Evolutionary conservation across 495 filamentous ascomycete genomes (phyloP).

Genomic region (Stereocaulon alpinum): DNA sequence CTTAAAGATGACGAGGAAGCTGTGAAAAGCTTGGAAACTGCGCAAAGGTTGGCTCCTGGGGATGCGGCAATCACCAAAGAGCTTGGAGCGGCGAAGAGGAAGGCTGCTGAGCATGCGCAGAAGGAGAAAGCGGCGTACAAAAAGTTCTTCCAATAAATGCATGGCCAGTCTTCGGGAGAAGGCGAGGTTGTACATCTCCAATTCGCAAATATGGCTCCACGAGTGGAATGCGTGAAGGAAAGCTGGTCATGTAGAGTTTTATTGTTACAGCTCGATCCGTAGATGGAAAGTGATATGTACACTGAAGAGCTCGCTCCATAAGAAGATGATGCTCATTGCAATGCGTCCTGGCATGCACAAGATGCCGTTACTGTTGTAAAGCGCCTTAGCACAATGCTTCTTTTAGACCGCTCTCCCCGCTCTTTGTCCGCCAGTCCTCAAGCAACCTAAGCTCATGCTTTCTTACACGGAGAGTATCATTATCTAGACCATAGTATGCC

Average conservation of each 20-base stretch:
- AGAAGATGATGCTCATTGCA: background rate
- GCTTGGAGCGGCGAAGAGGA: slow-evolving; percentile 64
- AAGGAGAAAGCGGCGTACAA: slow-evolving; percentile 84
- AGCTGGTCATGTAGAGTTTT: background rate
- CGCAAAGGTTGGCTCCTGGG: slow-evolving; percentile 59
- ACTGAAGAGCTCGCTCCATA: background rate
- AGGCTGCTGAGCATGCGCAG: slow-evolving; percentile 56
- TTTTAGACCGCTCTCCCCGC: background rate
- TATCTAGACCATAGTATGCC: too few relatives aligned
- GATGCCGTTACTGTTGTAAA: background rate
- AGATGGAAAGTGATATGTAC: slow-evolving; percentile 3
- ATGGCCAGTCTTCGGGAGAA: background rate
- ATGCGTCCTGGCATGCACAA: background rate
- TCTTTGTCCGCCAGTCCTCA: background rate
- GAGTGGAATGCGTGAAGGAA: background rate
- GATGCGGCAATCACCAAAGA: slow-evolving; percentile 71
- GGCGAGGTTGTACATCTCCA: background rate
- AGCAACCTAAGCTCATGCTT: background rate
- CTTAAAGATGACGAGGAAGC: slow-evolving; percentile 83
- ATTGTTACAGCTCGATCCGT: background rate
- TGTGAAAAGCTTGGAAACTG: slow-evolving; percentile 64
- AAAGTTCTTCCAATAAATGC: slow-evolving; percentile 64
- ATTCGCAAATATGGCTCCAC: background rate
- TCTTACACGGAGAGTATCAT: background rate
- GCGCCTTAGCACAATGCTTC: background rate